These are phyloP conservation scores for Leccinum longicurvipes DNA, from an alignment of 768 basidiomycete genomes.

Conservation along the genomic window DNA sequence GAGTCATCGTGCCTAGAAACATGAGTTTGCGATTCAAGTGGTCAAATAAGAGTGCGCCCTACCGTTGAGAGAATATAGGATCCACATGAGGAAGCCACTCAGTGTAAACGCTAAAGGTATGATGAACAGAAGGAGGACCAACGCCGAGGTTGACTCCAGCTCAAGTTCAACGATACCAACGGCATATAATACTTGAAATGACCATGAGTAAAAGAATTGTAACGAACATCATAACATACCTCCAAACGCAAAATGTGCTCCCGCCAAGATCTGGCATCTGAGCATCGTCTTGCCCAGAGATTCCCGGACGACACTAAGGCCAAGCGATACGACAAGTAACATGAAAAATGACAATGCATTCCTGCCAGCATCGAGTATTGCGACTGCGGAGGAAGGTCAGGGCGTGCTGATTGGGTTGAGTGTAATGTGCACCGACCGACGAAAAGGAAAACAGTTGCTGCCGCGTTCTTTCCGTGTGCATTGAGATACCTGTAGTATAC, in stretches of 20 bases:
- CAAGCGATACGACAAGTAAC: conserved; percentile 88
- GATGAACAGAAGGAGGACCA: conserved; percentile 84
- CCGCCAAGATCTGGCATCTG: conserved; percentile 76
- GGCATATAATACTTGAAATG: conserved; percentile 72
- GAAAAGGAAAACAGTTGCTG: conserved; percentile 87
- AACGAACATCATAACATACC: conserved; percentile 48
- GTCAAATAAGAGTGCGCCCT: conserved; percentile 16
- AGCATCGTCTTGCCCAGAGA: conserved; percentile 82
- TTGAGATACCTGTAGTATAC: conserved; percentile 96
- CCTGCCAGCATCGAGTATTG: conserved; percentile 91
- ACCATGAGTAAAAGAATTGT: conserved; percentile 6
- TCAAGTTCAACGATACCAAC: conserved; percentile 93
- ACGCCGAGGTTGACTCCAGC: conserved; percentile 84
- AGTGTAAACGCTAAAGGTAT: conserved; percentile 93
- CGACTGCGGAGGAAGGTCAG: conserved; percentile 48
- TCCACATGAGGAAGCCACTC: conserved; percentile 96
- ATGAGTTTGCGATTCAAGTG: conserved; percentile 3
- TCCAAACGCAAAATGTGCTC: conserved; percentile 89
- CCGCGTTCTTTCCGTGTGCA: conserved; percentile 68
- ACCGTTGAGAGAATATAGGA: conserved; percentile 88
- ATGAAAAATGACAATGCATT: conserved; percentile 96
- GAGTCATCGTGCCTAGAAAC: conserved; percentile 74
- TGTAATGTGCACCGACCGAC: conserved; percentile 56
- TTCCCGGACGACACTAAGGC: conserved; percentile 88
- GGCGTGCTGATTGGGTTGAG: not conserved